Conservation (phyloP, 768 basidiomycete genomes). For the Lanmaoa rubissima region DNA sequence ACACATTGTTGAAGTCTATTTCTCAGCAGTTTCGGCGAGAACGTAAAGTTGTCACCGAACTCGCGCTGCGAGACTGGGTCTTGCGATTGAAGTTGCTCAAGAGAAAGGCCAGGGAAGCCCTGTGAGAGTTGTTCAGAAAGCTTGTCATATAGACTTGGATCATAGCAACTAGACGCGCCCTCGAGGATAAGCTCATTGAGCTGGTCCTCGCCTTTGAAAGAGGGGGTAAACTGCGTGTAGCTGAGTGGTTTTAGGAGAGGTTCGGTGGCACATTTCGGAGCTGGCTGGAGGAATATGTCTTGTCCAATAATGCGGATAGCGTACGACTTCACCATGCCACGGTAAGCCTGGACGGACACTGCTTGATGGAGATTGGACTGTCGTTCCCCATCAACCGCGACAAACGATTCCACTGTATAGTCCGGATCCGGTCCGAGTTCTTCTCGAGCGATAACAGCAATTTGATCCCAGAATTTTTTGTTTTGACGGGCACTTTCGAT, state of each 20-base stretch:
- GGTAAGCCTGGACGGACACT: constrained; percentile 64
- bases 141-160: constrained; percentile 67
- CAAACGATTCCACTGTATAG: constrained; percentile 52
- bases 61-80: constrained; percentile 66
- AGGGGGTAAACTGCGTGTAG: constrained; percentile 52
- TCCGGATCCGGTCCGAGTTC: constrained; percentile 77
- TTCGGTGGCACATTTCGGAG: constrained; percentile 36
- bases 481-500: constrained; percentile 58
- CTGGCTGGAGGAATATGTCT: constrained; percentile 65
- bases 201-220: constrained; percentile 61
- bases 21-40: constrained; percentile 58
- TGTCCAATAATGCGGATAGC: constrained; percentile 72
- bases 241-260: constrained; percentile 54
- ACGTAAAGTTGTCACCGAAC: constrained; percentile 79
- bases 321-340: constrained; percentile 67
- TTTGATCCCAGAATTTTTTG: constrained; percentile 65
- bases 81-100: constrained; percentile 64
- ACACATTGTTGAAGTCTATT: constrained; percentile 50
- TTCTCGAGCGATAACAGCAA: constrained; percentile 59
- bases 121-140: constrained; percentile 48
- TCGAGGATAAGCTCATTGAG: constrained; percentile 66
- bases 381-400: constrained; percentile 34
- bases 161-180: constrained; percentile 68
- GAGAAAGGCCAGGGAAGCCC: constrained; percentile 56
- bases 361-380: constrained; percentile 61